These are phyloP conservation scores for Aureobasidium musti DNA, from an alignment of 2,329 filamentous ascomycete species.

Conservation along the genomic window DNA sequence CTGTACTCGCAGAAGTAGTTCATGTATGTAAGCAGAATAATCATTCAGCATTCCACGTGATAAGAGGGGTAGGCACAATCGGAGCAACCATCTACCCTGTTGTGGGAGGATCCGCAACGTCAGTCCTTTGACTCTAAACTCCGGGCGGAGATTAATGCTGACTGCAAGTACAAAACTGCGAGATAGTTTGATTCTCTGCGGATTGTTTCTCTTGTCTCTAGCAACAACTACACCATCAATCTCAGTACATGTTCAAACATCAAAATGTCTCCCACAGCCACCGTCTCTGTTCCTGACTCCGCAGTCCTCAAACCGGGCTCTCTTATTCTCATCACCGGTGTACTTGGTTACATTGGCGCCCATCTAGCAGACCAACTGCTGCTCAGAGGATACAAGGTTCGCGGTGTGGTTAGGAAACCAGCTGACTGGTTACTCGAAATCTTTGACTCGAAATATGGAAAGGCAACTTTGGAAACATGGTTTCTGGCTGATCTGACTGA, in stretches of 20 bases:
- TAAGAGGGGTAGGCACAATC: background rate
- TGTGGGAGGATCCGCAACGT: background rate
- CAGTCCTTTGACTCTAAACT: background rate
- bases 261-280: background rate
- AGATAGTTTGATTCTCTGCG: background rate
- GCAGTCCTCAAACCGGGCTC: slow-evolving; percentile 5
- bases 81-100: background rate
- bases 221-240: background rate
- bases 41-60: background rate
- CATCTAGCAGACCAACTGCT: slow-evolving; percentile 22
- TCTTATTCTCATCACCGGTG: slow-evolving; percentile 10
- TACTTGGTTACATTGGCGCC: slow-evolving; percentile 12
- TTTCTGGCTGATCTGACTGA: slow-evolving; percentile 4
- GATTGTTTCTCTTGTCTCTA: background rate
- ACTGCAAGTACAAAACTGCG: background rate
- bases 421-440: background rate
- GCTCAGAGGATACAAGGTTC: slow-evolving; percentile 10
- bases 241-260: background rate
- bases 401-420: slow-evolving; percentile 8
- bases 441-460: slow-evolving; percentile 6
- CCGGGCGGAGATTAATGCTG: background rate
- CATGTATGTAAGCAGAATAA: background rate
- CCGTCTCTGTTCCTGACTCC: background rate
- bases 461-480: background rate
- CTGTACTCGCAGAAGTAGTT: background rate